Evolutionary conservation across 2,329 filamentous ascomycete species (phyloP).

Genomic region (Diaporthe helianthi): DNA sequence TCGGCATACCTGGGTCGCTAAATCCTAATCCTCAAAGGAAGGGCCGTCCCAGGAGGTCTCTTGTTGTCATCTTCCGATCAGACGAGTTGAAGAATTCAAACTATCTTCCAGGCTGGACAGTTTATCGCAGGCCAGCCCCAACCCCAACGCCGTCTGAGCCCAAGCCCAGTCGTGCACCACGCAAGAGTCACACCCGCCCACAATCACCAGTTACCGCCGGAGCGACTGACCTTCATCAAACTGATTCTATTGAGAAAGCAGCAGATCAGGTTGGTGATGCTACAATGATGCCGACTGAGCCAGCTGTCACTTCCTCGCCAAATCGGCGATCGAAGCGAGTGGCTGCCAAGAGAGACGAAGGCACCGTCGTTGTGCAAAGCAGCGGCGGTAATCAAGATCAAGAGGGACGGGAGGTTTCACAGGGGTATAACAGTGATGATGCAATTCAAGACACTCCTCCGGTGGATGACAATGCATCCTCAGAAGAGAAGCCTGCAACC

Average conservation of each 20-base stretch:
- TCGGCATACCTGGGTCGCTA: slow-evolving; percentile 41
- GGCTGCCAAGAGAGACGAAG: background rate
- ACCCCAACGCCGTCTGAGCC: background rate
- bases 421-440: background rate
- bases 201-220: background rate
- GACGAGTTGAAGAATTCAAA: slow-evolving; percentile 39
- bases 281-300: background rate
- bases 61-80: slow-evolving; percentile 42
- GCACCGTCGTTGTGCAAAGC: slow-evolving; percentile 10
- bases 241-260: background rate
- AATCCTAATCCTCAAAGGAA: slow-evolving; percentile 37
- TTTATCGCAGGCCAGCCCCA: slow-evolving; percentile 24
- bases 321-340: background rate
- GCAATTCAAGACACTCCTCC: background rate
- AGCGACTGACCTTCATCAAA: background rate
- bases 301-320: background rate
- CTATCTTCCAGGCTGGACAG: slow-evolving; percentile 33
- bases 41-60: slow-evolving; percentile 43
- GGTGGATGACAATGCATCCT: background rate
- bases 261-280: background rate
- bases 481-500: background rate
- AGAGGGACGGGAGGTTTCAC: background rate
- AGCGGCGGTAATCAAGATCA: background rate
- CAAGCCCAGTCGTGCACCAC: background rate
- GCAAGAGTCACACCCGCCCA: background rate